These are phyloP conservation scores for Crinitomyces ghanaensis DNA, from an alignment of 805 yeast genomes.

Conservation along the genomic window DNA sequence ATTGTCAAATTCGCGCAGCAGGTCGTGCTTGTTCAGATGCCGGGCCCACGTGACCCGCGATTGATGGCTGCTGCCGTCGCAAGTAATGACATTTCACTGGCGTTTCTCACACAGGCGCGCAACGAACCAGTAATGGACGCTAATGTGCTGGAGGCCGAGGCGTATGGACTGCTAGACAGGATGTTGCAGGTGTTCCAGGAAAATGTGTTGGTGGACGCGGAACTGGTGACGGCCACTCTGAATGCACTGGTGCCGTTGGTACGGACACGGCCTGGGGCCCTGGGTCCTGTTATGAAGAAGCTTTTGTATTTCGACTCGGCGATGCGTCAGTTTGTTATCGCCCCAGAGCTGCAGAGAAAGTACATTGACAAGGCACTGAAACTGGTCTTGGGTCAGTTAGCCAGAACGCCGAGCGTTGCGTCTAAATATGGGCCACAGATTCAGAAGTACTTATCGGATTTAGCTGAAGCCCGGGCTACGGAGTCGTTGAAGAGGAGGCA, in stretches of 20 bases:
- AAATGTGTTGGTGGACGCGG: constrained; percentile 42
- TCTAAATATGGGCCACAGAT: constrained; percentile 28
- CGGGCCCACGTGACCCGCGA: constrained; percentile 27
- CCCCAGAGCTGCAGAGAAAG: constrained; percentile 44
- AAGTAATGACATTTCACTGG: constrained; percentile 34
- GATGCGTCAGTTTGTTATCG: constrained; percentile 16
- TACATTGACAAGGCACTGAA: constrained; percentile 49
- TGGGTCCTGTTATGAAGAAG: constrained; percentile 42
- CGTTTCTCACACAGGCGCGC: constrained; percentile 36
- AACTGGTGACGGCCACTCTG: constrained; percentile 55
- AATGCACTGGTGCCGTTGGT: constrained; percentile 53
- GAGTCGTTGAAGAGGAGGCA: constrained; percentile 21
- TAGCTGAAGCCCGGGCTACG: constrained; percentile 21
- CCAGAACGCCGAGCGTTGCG: constrained; percentile 15
- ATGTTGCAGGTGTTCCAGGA: constrained; percentile 45
- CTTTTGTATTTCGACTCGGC: constrained; percentile 46
- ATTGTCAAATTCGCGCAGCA: constrained; percentile 61
- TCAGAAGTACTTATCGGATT: constrained; percentile 20
- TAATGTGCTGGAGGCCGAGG: constrained; percentile 53
- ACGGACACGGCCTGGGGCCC: constrained; percentile 50
- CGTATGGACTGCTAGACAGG: constrained; percentile 54
- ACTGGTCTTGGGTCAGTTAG: constrained; percentile 17
- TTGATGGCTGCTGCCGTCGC: constrained; percentile 9
- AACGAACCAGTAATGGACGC: constrained; percentile 61
- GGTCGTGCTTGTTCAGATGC: constrained; percentile 43